Base-by-base conservation (phyloP, 352 stramenopile species). In the Ophiocytium majus region DNA sequence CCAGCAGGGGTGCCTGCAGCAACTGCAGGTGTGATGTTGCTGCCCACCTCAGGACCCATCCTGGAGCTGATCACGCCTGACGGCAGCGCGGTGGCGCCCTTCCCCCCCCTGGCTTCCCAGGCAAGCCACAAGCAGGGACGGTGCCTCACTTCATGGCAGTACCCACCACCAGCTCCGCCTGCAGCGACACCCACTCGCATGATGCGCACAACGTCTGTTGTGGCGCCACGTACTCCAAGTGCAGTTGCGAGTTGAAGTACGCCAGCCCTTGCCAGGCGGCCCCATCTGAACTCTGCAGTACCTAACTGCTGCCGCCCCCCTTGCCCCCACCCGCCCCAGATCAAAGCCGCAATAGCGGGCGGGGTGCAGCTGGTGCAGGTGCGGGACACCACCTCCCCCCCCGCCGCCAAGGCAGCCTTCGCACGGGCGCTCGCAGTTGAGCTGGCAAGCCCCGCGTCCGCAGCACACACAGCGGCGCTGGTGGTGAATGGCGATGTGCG, bases 341-440 rank as follows among this genome's bases (percentile, higher is more conserved):
- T 78, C 32, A 5, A 14, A 5, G 32, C 32, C 5, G 84, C 84
- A 5, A 43, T 86, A 33, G 50, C 33, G 10, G 84, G 84, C 19
- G 84, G 84, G 23, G 84, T 88, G 32, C 82, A 43, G 9, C 79
- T 88, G 19, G 80, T 88, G 33, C 84, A 88, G 82, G 43, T 88
- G 31, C 79, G 84, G 35, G 84, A 88, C 82, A 71, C 79, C 43
- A 81, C 82, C 31, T 85, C 84, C 17, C 17, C 36, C 63, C 32
- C 37, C 1, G 34, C 76, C n/a, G 71, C 32, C 75, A 86, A 83
- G 28, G 50, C 37, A 14, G 36, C 66, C 0, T 75, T 85, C n/a
- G 84, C 84, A n/a, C 63, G 31, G 50, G 49, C 49, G 31, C 80
- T 88, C 76, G 31, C 23, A n/a, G 57, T 32, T 32, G 79, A 64